Evolutionary conservation across 73 alveolate genomes (phyloP).

Genomic region (Paramecium sexaurelia): DNA sequence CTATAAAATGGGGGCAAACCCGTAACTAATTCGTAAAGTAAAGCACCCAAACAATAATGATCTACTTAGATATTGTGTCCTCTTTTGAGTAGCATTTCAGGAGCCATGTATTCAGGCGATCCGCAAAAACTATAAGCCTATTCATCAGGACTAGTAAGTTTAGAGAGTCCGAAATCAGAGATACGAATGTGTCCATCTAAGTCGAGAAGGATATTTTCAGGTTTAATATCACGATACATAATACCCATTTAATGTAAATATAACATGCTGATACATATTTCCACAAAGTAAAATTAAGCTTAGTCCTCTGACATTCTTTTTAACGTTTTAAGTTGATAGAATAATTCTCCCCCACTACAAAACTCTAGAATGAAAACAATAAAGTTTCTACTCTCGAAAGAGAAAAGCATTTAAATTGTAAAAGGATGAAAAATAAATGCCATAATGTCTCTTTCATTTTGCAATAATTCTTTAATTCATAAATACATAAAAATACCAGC

Average conservation of each 20-base stretch:
- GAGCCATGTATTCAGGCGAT: constrained; percentile 94
- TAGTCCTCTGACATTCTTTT: constrained; percentile 75
- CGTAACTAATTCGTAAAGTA: constrained; percentile 90
- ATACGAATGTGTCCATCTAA: constrained; percentile 85
- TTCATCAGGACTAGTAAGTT: constrained; percentile 73
- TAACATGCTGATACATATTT: constrained; percentile 78
- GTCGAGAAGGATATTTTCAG: constrained; percentile 94
- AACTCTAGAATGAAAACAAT: constrained; percentile 74
- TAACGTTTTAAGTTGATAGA: constrained; percentile 71
- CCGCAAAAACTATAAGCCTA: constrained; percentile 92
- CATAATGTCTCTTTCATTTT: constrained; percentile 76
- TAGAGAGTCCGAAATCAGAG: constrained; percentile 95
- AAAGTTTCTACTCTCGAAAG: constrained; percentile 80
- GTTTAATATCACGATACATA: constrained; percentile 86
- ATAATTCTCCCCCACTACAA: constrained; percentile 91
- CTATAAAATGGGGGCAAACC: constrained; percentile 96
- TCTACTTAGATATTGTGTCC: constrained; percentile 91
- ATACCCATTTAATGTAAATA: constrained; percentile 79
- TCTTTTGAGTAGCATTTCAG: constrained; percentile 91
- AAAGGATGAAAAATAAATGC: constrained; percentile 76
- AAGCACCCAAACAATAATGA: constrained; percentile 93
- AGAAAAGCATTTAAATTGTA: constrained; percentile 81
- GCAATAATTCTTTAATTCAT: constrained; percentile 57
- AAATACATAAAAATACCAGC: constrained; percentile 54
- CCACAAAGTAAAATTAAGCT: constrained; percentile 80